phyloP scores from a whole-genome alignment of 108 stramenopile genomes.

The Chaetoceros tenuissimus region DNA sequence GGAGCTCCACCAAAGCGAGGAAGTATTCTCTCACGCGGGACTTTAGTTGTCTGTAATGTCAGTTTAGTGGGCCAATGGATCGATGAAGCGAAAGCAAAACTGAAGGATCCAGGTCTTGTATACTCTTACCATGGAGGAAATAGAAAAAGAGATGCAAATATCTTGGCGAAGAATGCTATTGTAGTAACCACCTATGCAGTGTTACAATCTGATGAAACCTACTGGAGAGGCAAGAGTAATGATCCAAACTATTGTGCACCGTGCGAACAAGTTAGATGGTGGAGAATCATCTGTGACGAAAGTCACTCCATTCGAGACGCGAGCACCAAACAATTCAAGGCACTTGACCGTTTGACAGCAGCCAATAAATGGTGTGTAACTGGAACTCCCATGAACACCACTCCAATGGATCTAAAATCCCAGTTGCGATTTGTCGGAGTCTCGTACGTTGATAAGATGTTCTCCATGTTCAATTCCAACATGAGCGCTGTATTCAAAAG shows the following conservation, averaged over 20 bases:
- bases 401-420: constrained; percentile 17
- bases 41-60: constrained; percentile 43
- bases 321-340: constrained; percentile 8
- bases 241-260: constrained; percentile 22
- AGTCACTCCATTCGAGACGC: constrained; percentile 27
- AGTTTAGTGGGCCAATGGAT: constrained; percentile 47
- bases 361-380: constrained; percentile 35
- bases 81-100: constrained; percentile 39
- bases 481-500: not conserved
- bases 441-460: constrained; percentile 12
- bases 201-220: constrained; percentile 23
- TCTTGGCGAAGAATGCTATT: constrained; percentile 22
- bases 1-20: constrained; percentile 10
- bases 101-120: constrained; percentile 33
- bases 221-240: constrained; percentile 9
- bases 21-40: constrained; percentile 26
- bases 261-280: constrained; percentile 37
- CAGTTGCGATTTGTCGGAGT: constrained; percentile 36
- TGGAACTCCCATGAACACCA: constrained; percentile 34
- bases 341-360: constrained; percentile 19
- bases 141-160: constrained; percentile 24
- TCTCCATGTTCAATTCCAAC: not conserved
- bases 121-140: constrained; percentile 39
- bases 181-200: constrained; percentile 45
- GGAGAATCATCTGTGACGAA: constrained; percentile 54